Evolutionary conservation across 2,329 filamentous ascomycete genomes (phyloP).

Genomic region (Botrytis sinoallii): DNA sequence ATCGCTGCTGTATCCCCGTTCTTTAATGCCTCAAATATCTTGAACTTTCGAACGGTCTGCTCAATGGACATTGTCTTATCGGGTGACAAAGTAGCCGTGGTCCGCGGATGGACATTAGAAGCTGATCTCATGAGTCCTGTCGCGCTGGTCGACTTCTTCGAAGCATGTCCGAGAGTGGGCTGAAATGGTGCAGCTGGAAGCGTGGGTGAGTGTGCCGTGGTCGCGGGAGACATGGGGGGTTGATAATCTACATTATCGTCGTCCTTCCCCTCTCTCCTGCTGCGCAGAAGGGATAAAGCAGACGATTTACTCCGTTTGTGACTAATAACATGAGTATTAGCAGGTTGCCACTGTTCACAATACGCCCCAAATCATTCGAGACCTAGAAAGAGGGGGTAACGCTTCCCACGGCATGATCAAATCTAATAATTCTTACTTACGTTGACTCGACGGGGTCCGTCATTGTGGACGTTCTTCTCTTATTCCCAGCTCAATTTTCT

Average conservation of each 20-base stretch:
- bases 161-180: constrained; percentile 29
- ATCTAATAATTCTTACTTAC: not conserved
- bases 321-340: constrained; percentile 22
- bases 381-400: not conserved
- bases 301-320: constrained; percentile 53
- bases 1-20: constrained; percentile 90
- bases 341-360: not conserved
- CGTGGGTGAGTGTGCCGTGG: constrained; percentile 29
- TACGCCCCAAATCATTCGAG: not conserved
- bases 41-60: constrained; percentile 90
- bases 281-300: constrained; percentile 52
- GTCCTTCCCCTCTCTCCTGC: constrained; percentile 40
- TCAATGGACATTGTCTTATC: constrained; percentile 61
- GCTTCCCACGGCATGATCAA: not conserved
- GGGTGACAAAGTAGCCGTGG: constrained; percentile 25
- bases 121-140: constrained; percentile 34
- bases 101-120: constrained; percentile 3
- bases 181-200: constrained; percentile 26
- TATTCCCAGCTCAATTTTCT: not conserved
- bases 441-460: constrained; percentile 1
- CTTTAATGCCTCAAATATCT: constrained; percentile 86
- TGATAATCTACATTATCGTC: constrained; percentile 37
- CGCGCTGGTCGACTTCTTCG: constrained; percentile 33
- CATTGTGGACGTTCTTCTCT: not conserved
- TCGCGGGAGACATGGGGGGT: constrained; percentile 31